A percentile compares a stretch with the other conserved stretches of the same genome.
Conservation (phyloP, 495 filamentous ascomycete species). For the Thermochaetoides thermophila region DNA sequence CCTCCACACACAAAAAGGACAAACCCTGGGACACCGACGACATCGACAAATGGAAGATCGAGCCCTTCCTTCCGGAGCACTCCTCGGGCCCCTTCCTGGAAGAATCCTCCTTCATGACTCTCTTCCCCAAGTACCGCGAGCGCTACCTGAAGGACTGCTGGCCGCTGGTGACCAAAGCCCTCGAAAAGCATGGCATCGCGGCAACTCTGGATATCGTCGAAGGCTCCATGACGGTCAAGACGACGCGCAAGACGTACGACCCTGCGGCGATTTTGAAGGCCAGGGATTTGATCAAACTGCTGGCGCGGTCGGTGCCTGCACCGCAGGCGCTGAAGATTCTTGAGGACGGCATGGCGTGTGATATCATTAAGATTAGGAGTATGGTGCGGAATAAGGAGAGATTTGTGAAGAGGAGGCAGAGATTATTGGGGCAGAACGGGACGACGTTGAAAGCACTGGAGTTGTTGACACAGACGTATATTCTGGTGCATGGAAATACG, state of each 20-base stretch:
- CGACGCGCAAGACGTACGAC: slow-evolving; percentile 78
- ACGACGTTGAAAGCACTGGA: slow-evolving; percentile 72
- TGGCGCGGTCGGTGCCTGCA: slow-evolving; percentile 82
- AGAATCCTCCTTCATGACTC: slow-evolving; percentile 72
- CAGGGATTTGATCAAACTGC: slow-evolving; percentile 82
- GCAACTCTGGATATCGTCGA: slow-evolving; percentile 90
- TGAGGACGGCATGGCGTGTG: slow-evolving; percentile 75
- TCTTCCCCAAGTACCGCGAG: slow-evolving; percentile 98
- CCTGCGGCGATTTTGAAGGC: slow-evolving; percentile 90
- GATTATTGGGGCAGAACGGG: slow-evolving; percentile 55
- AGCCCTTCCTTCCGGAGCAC: slow-evolving; percentile 80
- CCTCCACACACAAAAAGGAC: slow-evolving; percentile 82
- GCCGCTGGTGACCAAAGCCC: slow-evolving; percentile 62
- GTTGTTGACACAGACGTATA: slow-evolving; percentile 84
- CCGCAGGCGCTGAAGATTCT: slow-evolving; percentile 89
- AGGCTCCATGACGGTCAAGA: slow-evolving; percentile 90
- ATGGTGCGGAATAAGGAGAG: slow-evolving; percentile 90
- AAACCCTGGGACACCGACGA: slow-evolving; percentile 98
- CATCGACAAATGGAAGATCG: slow-evolving; percentile 94
- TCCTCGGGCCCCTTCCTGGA: slow-evolving; percentile 72
- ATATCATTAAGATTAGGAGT: slow-evolving; percentile 85
- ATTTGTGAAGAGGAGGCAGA: slow-evolving; percentile 89
- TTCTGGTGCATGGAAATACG: slow-evolving; percentile 95
- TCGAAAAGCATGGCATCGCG: slow-evolving; percentile 70
- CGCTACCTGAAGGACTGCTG: slow-evolving; percentile 83